phyloP scores from a whole-genome alignment of 1,284 basidiomycete genomes.

The Moniliophthora roreri region DNA sequence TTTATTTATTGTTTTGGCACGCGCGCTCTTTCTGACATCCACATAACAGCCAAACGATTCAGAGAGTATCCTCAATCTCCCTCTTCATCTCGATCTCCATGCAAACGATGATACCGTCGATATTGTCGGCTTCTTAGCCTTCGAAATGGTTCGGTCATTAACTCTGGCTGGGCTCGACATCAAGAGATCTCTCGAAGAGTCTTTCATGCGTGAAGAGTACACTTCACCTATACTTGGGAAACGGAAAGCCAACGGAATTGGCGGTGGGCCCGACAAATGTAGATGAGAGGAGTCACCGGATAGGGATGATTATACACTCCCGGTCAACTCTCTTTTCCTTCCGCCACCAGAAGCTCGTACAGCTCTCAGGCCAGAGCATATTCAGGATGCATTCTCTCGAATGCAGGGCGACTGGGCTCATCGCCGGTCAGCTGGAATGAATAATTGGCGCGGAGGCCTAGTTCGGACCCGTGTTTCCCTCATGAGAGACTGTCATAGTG shows the following conservation, averaged over 20 bases:
- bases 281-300: constrained; percentile 59
- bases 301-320: constrained; percentile 59
- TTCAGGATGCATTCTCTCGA: constrained; percentile 84
- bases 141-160: constrained; percentile 94
- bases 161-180: constrained; percentile 86
- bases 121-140: constrained; percentile 95
- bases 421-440: constrained; percentile 78
- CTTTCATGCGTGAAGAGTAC: constrained; percentile 65
- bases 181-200: constrained; percentile 77
- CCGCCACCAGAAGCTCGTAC: constrained; percentile 79
- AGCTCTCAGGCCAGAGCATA: constrained; percentile 78
- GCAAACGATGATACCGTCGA: constrained; percentile 96
- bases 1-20: constrained; percentile 28
- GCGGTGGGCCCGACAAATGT: constrained; percentile 58
- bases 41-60: constrained; percentile 82
- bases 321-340: constrained; percentile 73
- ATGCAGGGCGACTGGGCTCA: constrained; percentile 87
- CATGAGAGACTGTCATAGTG: too few species aligned
- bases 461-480: constrained; percentile 78
- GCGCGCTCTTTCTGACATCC: not conserved
- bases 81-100: constrained; percentile 85
- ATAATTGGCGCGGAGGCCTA: constrained; percentile 84
- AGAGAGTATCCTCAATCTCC: constrained; percentile 95
- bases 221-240: constrained; percentile 66
- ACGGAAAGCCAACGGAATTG: constrained; percentile 51